Base-by-base conservation (phyloP, 2,329 filamentous ascomycete species). In the Pseudomassariella vexata region DNA sequence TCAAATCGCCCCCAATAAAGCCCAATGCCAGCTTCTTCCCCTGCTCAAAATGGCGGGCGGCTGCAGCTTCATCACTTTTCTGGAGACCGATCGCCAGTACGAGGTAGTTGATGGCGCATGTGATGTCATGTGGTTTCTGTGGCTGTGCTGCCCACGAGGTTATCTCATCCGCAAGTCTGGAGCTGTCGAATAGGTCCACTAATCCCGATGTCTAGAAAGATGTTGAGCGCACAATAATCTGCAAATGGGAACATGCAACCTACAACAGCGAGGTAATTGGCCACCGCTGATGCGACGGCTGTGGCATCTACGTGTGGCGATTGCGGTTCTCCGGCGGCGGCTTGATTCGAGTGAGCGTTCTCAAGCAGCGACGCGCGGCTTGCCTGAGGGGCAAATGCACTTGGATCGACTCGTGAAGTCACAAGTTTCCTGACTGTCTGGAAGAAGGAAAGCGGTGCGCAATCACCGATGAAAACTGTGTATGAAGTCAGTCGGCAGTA, bases 361-460 rank as follows among this genome's bases (percentile, higher is more conserved):
- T 71, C 68, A 6, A 73, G 53, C 9, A 67, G 64, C 0, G 66
- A 71, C 37, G 65, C 67, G 6, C 63, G 65, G 32, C 62, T 68
- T 3, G 65, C 66, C 37, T 71, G 63, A 1, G 69, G 66, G 2
- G 68, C 63, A 38, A 74, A 73, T 2, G 68, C 69, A 28, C 65
- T 56, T 9, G 62, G 56, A 12, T 69, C 68, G 20, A 73, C 62
- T 5, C 62, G 54, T 0, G 57, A 62, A 0, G 63, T 70, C 15
- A 74, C 68, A 12, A 75, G 59, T 41, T 70, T 63, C 2, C 70
- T 59, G 6, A 74, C 64, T 0, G 68, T 72, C 40, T 73, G 69
- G 41, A 74, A 74, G 38, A 75, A 68, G 0, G 70, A 74, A 14
- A 75, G 50, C 1, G 70, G 70, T 5, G 70, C 70, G 40, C 70